A percentile compares a stretch with the other conserved stretches of the same genome.
Evolutionary conservation across 805 yeast genomes (phyloP).

Genomic region (Nakazawaea pomicola): DNA sequence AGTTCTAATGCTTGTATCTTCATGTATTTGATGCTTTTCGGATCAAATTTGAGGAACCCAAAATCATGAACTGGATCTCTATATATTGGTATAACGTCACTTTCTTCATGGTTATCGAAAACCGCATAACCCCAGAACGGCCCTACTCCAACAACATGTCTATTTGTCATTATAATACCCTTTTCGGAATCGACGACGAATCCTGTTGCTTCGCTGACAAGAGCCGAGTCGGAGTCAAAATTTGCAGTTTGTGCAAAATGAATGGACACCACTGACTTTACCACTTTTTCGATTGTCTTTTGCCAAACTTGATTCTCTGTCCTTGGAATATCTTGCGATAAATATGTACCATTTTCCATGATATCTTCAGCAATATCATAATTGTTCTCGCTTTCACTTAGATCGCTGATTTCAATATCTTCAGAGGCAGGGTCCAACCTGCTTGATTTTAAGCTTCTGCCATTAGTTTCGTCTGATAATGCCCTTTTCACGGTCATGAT

Average conservation of each 20-base stretch:
- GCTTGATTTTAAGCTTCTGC: neutral
- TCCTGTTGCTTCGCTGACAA: slow-evolving; percentile 91
- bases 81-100: slow-evolving; percentile 77
- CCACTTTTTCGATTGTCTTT: slow-evolving; percentile 73
- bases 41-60: slow-evolving; percentile 81
- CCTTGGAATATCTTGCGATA: slow-evolving; percentile 1
- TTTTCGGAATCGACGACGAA: slow-evolving; percentile 80
- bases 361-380: slow-evolving; percentile 12
- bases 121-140: slow-evolving; percentile 90
- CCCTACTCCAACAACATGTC: slow-evolving; percentile 95
- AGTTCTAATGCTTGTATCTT: slow-evolving; percentile 58
- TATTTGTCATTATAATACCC: slow-evolving; percentile 84
- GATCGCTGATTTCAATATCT: slow-evolving; percentile 10
- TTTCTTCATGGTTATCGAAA: slow-evolving; percentile 92
- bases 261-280: slow-evolving; percentile 80
- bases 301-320: slow-evolving; percentile 57
- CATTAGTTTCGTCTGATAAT: slow-evolving; percentile 3
- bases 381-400: neutral
- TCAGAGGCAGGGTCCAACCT: slow-evolving; percentile 12
- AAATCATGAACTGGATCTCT: slow-evolving; percentile 96
- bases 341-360: neutral
- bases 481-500: slow-evolving; percentile 12
- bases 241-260: slow-evolving; percentile 84
- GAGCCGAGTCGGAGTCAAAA: slow-evolving; percentile 80
- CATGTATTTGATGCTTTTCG: slow-evolving; percentile 68